A percentile compares a stretch with the other conserved stretches of the same genome.
phyloP scores from a whole-genome alignment of 805 yeast genomes.

The Myxozyma geophila region DNA sequence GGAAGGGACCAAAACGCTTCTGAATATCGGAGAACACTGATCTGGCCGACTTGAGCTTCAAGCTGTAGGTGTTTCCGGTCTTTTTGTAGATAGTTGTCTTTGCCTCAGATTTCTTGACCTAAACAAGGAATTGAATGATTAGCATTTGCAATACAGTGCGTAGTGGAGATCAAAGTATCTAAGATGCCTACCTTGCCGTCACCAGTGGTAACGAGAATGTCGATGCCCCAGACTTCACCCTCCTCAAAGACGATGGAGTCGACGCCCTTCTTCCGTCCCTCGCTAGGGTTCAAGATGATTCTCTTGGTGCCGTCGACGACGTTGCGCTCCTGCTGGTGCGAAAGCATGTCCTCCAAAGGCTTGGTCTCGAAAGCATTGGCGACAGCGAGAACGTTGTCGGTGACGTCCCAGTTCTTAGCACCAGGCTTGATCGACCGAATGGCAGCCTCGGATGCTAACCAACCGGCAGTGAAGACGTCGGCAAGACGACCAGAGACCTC shows the following conservation, averaged over 20 bases:
- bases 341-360: slow-evolving; percentile 76
- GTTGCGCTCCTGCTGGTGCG: slow-evolving; percentile 70
- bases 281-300: slow-evolving; percentile 74
- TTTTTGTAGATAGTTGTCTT: slow-evolving; percentile 74
- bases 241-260: slow-evolving; percentile 70
- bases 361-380: slow-evolving; percentile 62
- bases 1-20: slow-evolving; percentile 68
- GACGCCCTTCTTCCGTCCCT: slow-evolving; percentile 64
- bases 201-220: slow-evolving; percentile 67
- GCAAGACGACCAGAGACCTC: slow-evolving; percentile 61
- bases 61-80: slow-evolving; percentile 63
- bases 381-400: slow-evolving; percentile 65
- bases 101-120: slow-evolving; percentile 54
- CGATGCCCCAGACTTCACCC: slow-evolving; percentile 78
- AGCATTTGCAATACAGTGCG: neutral
- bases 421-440: slow-evolving; percentile 68
- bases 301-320: slow-evolving; percentile 75
- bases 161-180: neutral
- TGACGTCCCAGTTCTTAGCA: slow-evolving; percentile 74
- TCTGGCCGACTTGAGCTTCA: slow-evolving; percentile 74
- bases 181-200: slow-evolving; percentile 62
- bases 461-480: slow-evolving; percentile 70
- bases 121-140: neutral
- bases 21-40: slow-evolving; percentile 68
- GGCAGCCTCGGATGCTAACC: slow-evolving; percentile 81